Percentiles rank a stretch among this genome's conserved stretches.
Conservation (phyloP, 352 stramenopile species). For the Blastocystis sp. region DNA sequence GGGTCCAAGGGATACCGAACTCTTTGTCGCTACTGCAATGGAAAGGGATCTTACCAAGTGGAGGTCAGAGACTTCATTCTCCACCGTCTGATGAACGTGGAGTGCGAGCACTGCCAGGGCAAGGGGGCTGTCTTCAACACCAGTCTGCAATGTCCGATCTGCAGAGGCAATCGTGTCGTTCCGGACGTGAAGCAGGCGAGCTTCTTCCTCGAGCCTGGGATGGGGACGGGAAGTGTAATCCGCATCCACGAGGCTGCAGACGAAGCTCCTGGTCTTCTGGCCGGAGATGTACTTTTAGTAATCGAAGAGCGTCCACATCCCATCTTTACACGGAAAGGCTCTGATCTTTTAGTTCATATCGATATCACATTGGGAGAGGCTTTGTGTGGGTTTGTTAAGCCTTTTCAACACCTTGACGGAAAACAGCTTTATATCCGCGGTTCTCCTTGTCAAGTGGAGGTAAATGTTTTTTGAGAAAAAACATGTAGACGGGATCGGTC, state of each 20-base stretch:
- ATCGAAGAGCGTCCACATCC: conserved; percentile 92
- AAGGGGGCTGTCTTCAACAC: conserved; percentile 87
- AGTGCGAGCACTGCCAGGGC: conserved; percentile 84
- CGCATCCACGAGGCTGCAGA: conserved; percentile 90
- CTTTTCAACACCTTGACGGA: conserved; percentile 70
- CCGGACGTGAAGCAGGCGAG: conserved; percentile 95
- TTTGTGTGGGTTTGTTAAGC: conserved; percentile 75
- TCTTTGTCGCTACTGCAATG: conserved; percentile 86
- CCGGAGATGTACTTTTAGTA: conserved; percentile 94
- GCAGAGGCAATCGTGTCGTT: conserved; percentile 84
- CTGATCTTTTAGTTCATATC: conserved; percentile 91
- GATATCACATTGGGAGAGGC: conserved; percentile 87
- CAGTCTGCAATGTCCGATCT: conserved; percentile 80
- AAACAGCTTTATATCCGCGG: conserved; percentile 62
- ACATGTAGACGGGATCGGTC: conserved; percentile 69
- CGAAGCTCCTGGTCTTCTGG: conserved; percentile 78
- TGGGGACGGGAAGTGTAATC: conserved; percentile 92
- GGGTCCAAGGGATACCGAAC: conserved; percentile 85
- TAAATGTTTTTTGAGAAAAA: conserved; percentile 24
- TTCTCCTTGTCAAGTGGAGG: conserved; percentile 61
- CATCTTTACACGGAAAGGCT: conserved; percentile 89
- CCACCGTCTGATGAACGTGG: conserved; percentile 91
- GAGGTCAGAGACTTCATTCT: conserved; percentile 92
- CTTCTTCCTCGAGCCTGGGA: conserved; percentile 93
- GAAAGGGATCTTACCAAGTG: conserved; percentile 85